phyloP scores from a whole-genome alignment of 306 rosid genomes.

The Sicyos edulis region DNA sequence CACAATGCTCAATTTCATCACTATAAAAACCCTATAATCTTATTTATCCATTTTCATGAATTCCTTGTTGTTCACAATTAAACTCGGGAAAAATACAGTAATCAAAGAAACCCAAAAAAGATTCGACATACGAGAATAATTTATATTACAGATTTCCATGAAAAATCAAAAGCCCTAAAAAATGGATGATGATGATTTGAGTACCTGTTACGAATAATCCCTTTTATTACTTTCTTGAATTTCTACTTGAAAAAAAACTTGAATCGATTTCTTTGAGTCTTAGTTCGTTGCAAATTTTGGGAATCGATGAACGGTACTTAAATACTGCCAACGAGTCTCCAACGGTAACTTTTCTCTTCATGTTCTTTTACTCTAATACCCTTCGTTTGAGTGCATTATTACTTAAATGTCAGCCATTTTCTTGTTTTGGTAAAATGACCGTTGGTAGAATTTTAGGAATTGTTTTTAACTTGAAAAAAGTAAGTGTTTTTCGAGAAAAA shows the following conservation, averaged over 20 bases:
- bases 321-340: not conserved
- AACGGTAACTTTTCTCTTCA: conserved; percentile 16
- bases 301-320: not conserved
- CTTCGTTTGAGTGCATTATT: not conserved
- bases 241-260: not conserved
- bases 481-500: too few relatives aligned
- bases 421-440: not conserved
- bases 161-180: too few relatives aligned
- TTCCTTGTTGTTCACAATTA: not conserved
- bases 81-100: not conserved
- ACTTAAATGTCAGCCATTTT: not conserved
- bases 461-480: too few relatives aligned
- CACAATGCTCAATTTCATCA: too few relatives aligned
- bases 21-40: conserved; percentile 3
- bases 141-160: not conserved
- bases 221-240: not conserved
- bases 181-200: not conserved
- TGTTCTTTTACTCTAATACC: not conserved
- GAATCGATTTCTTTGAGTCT: not conserved
- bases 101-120: not conserved
- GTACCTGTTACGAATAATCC: not conserved
- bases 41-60: not conserved
- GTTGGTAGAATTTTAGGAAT: not conserved
- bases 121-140: not conserved
- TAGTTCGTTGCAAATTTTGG: not conserved